Conservation (phyloP, 1,284 basidiomycete species). For the Irpex sp. region DNA sequence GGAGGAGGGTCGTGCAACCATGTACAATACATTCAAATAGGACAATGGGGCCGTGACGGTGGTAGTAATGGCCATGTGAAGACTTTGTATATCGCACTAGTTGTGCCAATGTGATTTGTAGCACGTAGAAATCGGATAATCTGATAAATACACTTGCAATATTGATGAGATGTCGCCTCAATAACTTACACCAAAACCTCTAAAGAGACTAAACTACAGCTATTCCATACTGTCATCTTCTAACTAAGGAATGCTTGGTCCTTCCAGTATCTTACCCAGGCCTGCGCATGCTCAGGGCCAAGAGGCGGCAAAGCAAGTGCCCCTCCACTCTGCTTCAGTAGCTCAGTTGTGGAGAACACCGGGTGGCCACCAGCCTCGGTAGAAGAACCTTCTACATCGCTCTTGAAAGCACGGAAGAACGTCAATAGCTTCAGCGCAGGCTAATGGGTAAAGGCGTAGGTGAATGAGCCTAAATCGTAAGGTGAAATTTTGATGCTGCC, state of each 20-base stretch:
- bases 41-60: too few species aligned
- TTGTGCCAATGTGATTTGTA: too few species aligned
- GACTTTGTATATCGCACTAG: too few species aligned
- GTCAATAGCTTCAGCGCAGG: conserved; percentile 4
- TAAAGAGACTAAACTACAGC: too few species aligned
- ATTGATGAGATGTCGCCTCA: too few species aligned
- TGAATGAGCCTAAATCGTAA: neutral
- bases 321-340: conserved; percentile 8
- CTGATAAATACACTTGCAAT: too few species aligned
- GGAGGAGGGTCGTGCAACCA: neutral
- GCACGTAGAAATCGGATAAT: too few species aligned
- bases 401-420: conserved; percentile 3
- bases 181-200: too few species aligned
- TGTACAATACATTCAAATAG: too few species aligned
- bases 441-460: neutral
- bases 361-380: conserved; percentile 13
- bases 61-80: too few species aligned
- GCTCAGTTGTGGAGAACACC: conserved; percentile 9
- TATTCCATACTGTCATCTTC: too few species aligned
- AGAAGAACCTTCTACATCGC: neutral
- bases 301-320: conserved; percentile 7
- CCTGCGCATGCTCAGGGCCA: conserved; percentile 7
- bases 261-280: conserved; percentile 16
- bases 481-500: neutral
- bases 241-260: conserved; percentile 1